phyloP scores from a whole-genome alignment of 2,329 filamentous ascomycete species.

The Fusarium neocosmosporiellum region DNA sequence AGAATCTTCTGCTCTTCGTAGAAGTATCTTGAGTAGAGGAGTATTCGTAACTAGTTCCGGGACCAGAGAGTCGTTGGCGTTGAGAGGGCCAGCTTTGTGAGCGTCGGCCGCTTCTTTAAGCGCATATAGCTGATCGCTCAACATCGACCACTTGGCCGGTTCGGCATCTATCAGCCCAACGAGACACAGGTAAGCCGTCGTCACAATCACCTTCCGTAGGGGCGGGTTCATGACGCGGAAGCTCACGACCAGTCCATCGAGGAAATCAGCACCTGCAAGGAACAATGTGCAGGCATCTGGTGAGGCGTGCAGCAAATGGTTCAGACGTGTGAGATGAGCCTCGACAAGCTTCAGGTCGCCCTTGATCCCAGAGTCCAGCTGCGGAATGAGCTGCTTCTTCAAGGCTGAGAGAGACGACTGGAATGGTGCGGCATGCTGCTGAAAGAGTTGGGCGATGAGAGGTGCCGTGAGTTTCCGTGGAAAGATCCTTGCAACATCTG shows the following conservation, averaged over 20 bases:
- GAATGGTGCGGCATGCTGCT: conserved; percentile 58
- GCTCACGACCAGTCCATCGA: conserved; percentile 78
- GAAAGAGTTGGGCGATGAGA: conserved; percentile 63
- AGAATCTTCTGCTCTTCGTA: conserved; percentile 62
- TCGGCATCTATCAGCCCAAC: conserved; percentile 74
- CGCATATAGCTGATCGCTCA: conserved; percentile 86
- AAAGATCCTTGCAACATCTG: conserved; percentile 75
- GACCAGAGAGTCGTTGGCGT: conserved; percentile 77
- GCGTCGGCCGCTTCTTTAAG: conserved; percentile 78
- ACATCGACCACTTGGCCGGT: conserved; percentile 76
- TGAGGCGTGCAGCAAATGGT: conserved; percentile 72
- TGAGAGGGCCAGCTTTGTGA: conserved; percentile 66
- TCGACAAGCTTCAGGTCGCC: conserved; percentile 67
- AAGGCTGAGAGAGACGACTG: conserved; percentile 67
- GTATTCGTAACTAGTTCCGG: conserved; percentile 85
- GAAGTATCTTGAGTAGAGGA: conserved; percentile 74
- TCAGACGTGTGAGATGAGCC: conserved; percentile 66
- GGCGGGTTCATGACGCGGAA: conserved; percentile 73
- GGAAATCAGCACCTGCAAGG: conserved; percentile 86
- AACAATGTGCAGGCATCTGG: conserved; percentile 70
- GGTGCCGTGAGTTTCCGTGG: conserved; percentile 69
- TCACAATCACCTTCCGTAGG: conserved; percentile 74
- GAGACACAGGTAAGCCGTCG: conserved; percentile 80
- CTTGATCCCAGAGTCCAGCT: conserved; percentile 70
- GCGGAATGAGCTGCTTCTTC: conserved; percentile 71